These are phyloP conservation scores for Allium sativum DNA, from an alignment of 106 monocot genomes.

Conservation along the genomic window DNA sequence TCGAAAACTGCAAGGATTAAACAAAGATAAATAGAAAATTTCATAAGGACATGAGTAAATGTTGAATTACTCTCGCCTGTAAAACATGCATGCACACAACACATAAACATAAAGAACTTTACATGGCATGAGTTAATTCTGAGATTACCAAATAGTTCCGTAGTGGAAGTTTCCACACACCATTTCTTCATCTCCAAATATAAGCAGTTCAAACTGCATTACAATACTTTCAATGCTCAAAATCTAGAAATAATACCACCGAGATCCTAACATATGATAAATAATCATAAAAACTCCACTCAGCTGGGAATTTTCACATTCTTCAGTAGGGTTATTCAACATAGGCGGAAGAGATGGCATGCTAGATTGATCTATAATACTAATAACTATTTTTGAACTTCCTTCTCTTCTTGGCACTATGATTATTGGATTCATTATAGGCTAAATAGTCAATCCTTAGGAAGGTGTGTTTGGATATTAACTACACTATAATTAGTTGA, in stretches of 20 bases:
- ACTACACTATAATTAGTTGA: too few relatives aligned
- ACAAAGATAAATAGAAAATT: not conserved
- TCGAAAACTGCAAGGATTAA: slow-evolving; percentile 47
- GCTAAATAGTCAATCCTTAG: too few relatives aligned
- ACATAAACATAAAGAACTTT: not conserved
- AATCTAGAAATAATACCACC: slow-evolving; percentile 24
- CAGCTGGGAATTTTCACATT: slow-evolving; percentile 33
- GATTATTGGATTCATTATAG: too few relatives aligned
- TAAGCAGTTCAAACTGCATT: slow-evolving; percentile 75
- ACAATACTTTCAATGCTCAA: slow-evolving; percentile 35
- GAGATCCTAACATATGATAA: not conserved
- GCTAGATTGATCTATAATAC: slow-evolving; percentile 12
- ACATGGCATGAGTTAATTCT: too few relatives aligned
- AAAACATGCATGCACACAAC: not conserved
- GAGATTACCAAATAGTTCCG: not conserved
- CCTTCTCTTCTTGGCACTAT: too few relatives aligned
- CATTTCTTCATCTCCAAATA: slow-evolving; percentile 34
- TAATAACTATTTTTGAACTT: not conserved
- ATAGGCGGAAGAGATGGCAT: slow-evolving; percentile 40
- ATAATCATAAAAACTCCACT: slow-evolving; percentile 14
- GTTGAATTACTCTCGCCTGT: too few relatives aligned
- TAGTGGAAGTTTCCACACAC: slow-evolving; percentile 2
- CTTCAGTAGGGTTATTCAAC: slow-evolving; percentile 44
- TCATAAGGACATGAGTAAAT: not conserved
- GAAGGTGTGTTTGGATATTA: too few relatives aligned